Evolutionary conservation across 495 filamentous ascomycete species (phyloP), one percentile per base, ranked within the genome.

Genomic region (Aspergillus olivimuriae): DNA sequence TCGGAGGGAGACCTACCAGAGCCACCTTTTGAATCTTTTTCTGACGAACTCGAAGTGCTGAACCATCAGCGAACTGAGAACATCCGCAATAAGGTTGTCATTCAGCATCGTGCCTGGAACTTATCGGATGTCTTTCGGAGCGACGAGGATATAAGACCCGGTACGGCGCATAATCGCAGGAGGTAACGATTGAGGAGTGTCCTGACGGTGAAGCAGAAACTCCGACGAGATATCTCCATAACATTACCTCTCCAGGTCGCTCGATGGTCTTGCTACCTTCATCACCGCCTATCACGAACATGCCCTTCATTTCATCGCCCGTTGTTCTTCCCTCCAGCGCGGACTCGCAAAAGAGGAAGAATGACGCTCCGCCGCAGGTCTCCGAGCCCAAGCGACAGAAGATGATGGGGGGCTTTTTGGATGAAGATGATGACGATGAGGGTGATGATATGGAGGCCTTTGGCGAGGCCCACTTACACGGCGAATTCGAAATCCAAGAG

Each of bases 261-360:
- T 41, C 41, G 14, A 17, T 56, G 2, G 41, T 41, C 4, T 45
- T 52, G 22, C 41, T 70, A 1, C 52, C 63, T 12, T 65, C 63
- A 20, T 56, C 57, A 34, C 63, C 69, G 5, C 67, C 67, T 3
- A 34, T 51, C 5, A 17, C 46, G 6, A 76, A 63, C 22, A 85
- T 87, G 77, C 73, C 78, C 6, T 66, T 78, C 30, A 72, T 78
- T 11, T 84, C 83, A 2, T 83, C 82, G 12, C 78, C 82, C 16
- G 58, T 77, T 12, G 55, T 63, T n/a, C 78, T 77, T 51, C 77
- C 80, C 1, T 60, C 68, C 11, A 77, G 69, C 48, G 79, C 77
- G 18, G 58, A 65, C 22, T 32, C 56, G 19, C 56, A 66, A 39
- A 73, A 73, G 52, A 58, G 70, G 33, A 83, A 79, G 55, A 70